Evolutionary conservation across 2,329 filamentous ascomycete genomes (phyloP).

Genomic region (Cladosporium sp.): DNA sequence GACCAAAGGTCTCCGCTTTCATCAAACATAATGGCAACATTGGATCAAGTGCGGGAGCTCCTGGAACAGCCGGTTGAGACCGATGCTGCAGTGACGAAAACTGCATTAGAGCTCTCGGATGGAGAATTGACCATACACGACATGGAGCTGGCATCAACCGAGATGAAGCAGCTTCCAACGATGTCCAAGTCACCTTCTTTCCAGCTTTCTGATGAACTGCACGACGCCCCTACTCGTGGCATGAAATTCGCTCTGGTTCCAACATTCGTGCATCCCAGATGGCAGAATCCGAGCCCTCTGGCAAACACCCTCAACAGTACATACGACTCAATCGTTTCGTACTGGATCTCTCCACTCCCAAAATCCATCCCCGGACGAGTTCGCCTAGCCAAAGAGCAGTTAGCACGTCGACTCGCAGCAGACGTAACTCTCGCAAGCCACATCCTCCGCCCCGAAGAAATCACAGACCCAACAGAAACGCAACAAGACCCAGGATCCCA

Average conservation of each 20-base stretch:
- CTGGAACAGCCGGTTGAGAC: neutral
- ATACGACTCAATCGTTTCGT: slow-evolving; percentile 23
- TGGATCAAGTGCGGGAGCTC: neutral
- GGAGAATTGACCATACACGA: slow-evolving; percentile 16
- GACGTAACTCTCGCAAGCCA: slow-evolving; percentile 35
- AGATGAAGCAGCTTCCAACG: slow-evolving; percentile 12
- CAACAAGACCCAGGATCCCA: neutral
- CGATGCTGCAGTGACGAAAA: neutral
- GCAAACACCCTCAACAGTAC: slow-evolving; percentile 5
- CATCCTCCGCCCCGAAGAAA: slow-evolving; percentile 15
- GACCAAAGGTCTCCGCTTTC: neutral
- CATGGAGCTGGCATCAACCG: slow-evolving; percentile 15
- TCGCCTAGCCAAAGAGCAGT: slow-evolving; percentile 29
- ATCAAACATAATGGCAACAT: neutral
- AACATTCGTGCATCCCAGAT: neutral
- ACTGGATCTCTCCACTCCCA: slow-evolving; percentile 24
- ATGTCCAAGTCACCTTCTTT: neutral
- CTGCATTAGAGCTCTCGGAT: slow-evolving; percentile 4
- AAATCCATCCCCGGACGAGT: slow-evolving; percentile 21
- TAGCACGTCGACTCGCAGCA: slow-evolving; percentile 28
- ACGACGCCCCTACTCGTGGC: slow-evolving; percentile 6
- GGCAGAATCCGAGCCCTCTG: neutral
- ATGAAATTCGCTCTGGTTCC: slow-evolving; percentile 5
- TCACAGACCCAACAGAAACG: slow-evolving; percentile 2
- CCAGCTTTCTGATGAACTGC: neutral